A percentile compares a stretch with the other conserved stretches of the same genome.
These are phyloP conservation scores for Perkinsus olseni DNA, from an alignment of 169 alveolate species.

Conservation along the genomic window DNA sequence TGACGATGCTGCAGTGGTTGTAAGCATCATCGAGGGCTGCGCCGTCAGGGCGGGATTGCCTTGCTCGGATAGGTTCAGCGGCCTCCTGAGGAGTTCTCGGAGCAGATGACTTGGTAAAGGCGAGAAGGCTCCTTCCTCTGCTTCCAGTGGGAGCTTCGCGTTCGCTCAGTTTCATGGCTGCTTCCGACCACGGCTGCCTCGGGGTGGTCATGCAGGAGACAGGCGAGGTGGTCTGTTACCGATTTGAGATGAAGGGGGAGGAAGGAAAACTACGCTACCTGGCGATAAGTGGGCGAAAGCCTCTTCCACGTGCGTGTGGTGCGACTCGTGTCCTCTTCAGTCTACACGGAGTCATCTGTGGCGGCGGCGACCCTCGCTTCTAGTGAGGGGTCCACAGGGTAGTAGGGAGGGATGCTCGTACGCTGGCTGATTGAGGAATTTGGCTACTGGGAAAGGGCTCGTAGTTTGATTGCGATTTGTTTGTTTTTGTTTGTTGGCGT, in stretches of 20 bases:
- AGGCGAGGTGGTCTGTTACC: background rate
- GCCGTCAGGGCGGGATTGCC: background rate
- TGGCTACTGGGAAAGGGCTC: too few relatives aligned
- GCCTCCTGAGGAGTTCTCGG: background rate
- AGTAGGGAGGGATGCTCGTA: background rate
- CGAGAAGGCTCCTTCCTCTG: background rate
- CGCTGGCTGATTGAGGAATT: too few relatives aligned
- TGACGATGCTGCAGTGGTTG: background rate
- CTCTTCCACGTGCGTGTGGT: background rate
- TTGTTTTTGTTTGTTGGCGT: too few relatives aligned
- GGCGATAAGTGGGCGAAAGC: background rate
- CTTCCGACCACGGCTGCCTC: background rate
- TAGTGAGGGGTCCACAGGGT: background rate
- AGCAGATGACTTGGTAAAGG: background rate
- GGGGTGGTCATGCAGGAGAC: background rate
- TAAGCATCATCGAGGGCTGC: background rate
- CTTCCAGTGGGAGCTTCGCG: background rate
- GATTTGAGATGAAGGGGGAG: background rate
- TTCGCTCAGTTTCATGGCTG: background rate
- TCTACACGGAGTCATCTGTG: background rate
- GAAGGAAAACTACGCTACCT: background rate
- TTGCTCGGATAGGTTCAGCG: background rate
- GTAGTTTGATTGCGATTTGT: too few relatives aligned
- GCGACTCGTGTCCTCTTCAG: background rate
- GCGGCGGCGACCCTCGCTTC: background rate